Conservation (phyloP, 192 early-diverging fungal genomes). For the Tieghemiomyces parasiticus region DNA sequence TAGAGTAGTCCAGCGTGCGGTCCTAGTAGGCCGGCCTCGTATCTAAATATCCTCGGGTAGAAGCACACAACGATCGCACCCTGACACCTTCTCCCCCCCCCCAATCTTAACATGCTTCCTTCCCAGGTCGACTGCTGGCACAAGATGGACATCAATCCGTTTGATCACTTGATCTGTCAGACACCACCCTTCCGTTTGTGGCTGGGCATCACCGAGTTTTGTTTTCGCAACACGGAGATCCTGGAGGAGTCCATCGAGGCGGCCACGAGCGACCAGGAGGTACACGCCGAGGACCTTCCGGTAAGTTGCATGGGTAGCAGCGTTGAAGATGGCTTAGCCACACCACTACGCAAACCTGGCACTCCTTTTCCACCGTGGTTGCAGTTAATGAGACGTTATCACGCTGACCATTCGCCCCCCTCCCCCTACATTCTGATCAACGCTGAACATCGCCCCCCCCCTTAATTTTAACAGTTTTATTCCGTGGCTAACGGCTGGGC, state of each 20-base stretch:
- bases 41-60: not conserved
- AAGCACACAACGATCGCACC: not conserved
- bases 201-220: slow-evolving; percentile 88
- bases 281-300: slow-evolving; percentile 49
- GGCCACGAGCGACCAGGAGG: slow-evolving; percentile 58
- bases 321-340: not conserved
- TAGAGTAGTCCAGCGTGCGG: not conserved
- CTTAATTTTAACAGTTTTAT: slow-evolving; percentile 89
- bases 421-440: too few species aligned
- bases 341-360: not conserved
- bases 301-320: not conserved
- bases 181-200: slow-evolving; percentile 89
- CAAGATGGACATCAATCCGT: slow-evolving; percentile 67
- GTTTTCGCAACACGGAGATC: slow-evolving; percentile 67
- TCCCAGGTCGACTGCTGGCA: slow-evolving; percentile 74
- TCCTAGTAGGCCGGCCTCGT: not conserved
- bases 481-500: slow-evolving; percentile 88
- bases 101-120: not conserved
- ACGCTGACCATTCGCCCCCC: too few species aligned
- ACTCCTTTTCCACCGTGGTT: not conserved
- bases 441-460: too few species aligned
- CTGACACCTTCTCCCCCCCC: not conserved
- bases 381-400: not conserved
- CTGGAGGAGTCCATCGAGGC: slow-evolving; percentile 78
- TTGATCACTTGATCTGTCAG: slow-evolving; percentile 89